Conservation (phyloP, 148 eudicot genomes). For the Vaccinium macrocarpon region DNA sequence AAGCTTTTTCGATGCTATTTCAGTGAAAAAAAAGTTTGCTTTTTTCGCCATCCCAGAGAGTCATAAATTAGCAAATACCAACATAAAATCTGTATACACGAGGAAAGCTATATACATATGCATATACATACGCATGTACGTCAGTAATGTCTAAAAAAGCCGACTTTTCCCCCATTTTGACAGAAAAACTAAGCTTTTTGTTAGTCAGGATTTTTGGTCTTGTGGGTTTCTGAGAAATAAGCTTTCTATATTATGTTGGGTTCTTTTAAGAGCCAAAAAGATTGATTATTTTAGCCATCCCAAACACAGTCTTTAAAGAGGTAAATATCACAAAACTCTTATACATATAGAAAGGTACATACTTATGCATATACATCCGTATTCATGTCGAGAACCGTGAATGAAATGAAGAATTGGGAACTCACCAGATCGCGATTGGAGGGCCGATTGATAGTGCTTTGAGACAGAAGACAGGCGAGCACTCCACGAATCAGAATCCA, state of each 20-base stretch:
- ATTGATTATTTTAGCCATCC: not conserved
- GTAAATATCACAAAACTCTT: not conserved
- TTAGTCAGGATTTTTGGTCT: not conserved
- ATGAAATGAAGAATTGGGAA: not conserved
- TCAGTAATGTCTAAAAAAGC: not conserved
- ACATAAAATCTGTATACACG: too few species aligned
- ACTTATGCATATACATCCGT: not conserved
- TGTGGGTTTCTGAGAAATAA: not conserved
- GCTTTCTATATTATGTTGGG: not conserved
- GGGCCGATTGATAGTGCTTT: constrained; percentile 62
- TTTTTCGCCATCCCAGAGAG: too few species aligned
- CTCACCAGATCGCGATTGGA: constrained; percentile 78
- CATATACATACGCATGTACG: too few species aligned
- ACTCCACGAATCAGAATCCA: constrained; percentile 91
- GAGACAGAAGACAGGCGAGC: constrained; percentile 71
- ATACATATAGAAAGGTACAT: not conserved
- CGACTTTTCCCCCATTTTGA: not conserved
- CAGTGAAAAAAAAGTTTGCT: too few species aligned
- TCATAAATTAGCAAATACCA: too few species aligned
- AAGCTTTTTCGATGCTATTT: too few species aligned
- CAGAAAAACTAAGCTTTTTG: not conserved
- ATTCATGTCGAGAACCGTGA: not conserved
- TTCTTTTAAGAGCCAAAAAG: not conserved
- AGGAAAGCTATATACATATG: too few species aligned
- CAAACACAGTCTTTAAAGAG: not conserved